phyloP scores from a whole-genome alignment of 164 flowering plant genomes.

The Buxus sempervirens region DNA sequence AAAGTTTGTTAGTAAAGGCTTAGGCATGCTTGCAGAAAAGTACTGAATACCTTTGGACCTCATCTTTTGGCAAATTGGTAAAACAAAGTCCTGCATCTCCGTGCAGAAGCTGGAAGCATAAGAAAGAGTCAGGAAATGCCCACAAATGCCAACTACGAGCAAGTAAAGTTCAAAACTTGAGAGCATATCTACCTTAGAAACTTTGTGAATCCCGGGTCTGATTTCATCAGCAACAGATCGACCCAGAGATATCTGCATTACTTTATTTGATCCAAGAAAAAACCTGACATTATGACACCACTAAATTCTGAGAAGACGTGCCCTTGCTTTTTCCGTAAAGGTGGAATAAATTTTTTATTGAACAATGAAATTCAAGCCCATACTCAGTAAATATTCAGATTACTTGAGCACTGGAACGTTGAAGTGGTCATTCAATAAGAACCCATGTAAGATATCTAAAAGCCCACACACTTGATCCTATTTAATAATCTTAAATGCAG shows the following conservation, averaged over 20 bases:
- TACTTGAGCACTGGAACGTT: too few relatives aligned
- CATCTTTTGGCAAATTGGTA: slow-evolving; percentile 69
- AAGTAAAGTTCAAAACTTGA: not conserved
- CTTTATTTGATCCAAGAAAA: slow-evolving; percentile 92
- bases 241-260: slow-evolving; percentile 84
- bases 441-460: too few relatives aligned
- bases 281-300: slow-evolving; percentile 42
- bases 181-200: slow-evolving; percentile 56
- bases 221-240: slow-evolving; percentile 82
- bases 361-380: not conserved
- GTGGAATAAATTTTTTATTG: not conserved
- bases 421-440: too few relatives aligned
- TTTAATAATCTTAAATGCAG: too few relatives aligned
- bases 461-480: too few relatives aligned
- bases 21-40: not conserved
- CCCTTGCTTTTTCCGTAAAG: not conserved
- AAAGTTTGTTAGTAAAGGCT: not conserved
- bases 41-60: slow-evolving; percentile 56
- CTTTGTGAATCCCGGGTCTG: slow-evolving; percentile 58
- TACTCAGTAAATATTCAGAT: not conserved
- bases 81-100: slow-evolving; percentile 77
- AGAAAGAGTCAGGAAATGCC: not conserved
- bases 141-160: not conserved
- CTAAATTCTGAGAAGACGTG: not conserved
- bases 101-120: slow-evolving; percentile 22